A percentile compares a stretch with the other conserved stretches of the same genome.
phyloP scores from a whole-genome alignment of 2,329 filamentous ascomycete species.

The Epichloe elymi region DNA sequence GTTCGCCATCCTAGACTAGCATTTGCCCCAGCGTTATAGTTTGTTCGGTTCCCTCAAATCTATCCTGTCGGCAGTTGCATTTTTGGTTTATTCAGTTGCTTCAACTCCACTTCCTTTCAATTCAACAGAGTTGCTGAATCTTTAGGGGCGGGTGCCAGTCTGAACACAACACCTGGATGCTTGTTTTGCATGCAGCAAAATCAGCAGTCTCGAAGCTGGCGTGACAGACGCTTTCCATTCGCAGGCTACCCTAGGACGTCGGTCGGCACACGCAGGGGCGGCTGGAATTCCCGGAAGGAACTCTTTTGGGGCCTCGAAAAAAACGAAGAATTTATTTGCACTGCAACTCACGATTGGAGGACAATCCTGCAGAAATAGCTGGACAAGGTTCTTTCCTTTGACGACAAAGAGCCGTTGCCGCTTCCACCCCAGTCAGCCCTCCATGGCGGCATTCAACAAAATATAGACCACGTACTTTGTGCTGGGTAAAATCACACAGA shows the following conservation, averaged over 20 bases:
- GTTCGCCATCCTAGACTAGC: conserved; percentile 7
- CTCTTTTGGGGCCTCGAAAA: too few relatives aligned
- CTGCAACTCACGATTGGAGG: too few relatives aligned
- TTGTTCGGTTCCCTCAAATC: not conserved
- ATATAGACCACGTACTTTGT: too few relatives aligned
- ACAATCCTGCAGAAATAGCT: too few relatives aligned
- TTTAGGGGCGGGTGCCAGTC: not conserved
- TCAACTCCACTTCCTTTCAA: not conserved
- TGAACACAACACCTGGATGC: not conserved
- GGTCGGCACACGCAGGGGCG: too few relatives aligned
- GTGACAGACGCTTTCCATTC: not conserved
- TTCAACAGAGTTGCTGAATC: not conserved
- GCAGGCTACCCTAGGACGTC: too few relatives aligned
- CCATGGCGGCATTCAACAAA: too few relatives aligned
- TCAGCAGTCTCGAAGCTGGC: not conserved
- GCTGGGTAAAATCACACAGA: too few relatives aligned
- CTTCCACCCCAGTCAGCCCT: too few relatives aligned
- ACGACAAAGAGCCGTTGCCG: too few relatives aligned
- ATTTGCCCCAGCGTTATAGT: not conserved
- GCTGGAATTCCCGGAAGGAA: not conserved
- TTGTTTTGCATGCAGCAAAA: not conserved
- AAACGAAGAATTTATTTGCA: too few relatives aligned
- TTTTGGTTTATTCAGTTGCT: not conserved
- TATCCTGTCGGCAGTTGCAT: not conserved
- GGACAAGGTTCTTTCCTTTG: too few relatives aligned